Conservation (phyloP, 495 filamentous ascomycete species). For the Podospora didyma region DNA sequence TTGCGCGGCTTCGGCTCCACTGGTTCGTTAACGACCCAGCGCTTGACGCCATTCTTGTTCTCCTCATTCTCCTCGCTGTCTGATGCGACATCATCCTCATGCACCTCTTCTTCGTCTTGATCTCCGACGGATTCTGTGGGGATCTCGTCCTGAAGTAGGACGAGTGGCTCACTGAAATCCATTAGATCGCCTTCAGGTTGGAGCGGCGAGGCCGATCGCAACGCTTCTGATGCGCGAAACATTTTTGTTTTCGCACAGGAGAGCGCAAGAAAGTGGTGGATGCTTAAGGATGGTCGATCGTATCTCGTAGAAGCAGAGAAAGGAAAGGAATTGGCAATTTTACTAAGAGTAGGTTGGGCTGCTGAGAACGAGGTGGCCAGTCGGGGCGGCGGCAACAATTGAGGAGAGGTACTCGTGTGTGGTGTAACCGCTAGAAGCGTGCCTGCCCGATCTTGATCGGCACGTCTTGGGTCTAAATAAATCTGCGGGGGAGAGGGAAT, state of each 20-base stretch:
- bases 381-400: no score
- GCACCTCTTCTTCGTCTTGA: background rate
- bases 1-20: conserved; percentile 27
- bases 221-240: background rate
- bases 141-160: background rate
- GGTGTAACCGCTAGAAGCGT: no score
- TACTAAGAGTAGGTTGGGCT: no score
- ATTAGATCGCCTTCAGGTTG: background rate
- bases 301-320: no score
- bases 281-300: background rate
- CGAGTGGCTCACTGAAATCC: background rate
- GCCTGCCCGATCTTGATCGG: no score
- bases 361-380: no score
- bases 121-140: background rate
- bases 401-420: no score
- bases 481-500: no score
- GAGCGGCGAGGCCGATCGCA: background rate
- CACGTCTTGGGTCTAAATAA: no score
- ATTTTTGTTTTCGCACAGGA: background rate
- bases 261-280: background rate
- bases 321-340: no score
- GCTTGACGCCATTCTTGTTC: conserved; percentile 21
- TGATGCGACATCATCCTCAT: background rate
- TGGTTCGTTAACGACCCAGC: conserved; percentile 19
- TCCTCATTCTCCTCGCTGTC: conserved; percentile 7